Conservation (phyloP, 257 asterid genomes). For the Scutellaria minor region DNA sequence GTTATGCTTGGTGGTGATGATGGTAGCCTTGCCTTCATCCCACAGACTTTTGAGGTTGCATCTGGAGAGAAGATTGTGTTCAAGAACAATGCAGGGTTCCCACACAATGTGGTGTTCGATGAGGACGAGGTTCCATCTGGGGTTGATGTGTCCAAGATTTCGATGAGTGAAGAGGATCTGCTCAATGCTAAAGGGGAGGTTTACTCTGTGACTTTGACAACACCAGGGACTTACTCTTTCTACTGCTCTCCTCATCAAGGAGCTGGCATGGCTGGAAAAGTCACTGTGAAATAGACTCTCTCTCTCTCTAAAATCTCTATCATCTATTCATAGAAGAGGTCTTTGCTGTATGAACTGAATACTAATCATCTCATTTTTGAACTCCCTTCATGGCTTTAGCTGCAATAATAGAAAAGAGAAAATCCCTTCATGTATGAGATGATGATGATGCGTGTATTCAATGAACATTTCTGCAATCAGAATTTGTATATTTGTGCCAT, state of each 20-base stretch:
- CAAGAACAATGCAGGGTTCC: slow-evolving; percentile 85
- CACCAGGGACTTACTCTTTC: slow-evolving; percentile 82
- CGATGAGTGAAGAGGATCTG: slow-evolving; percentile 67
- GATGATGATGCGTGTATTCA: slow-evolving; percentile 17
- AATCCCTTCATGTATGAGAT: slow-evolving; percentile 33
- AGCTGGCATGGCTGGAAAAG: slow-evolving; percentile 84
- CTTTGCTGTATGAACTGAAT: not conserved
- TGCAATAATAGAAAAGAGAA: slow-evolving; percentile 9
- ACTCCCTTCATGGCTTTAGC: not conserved
- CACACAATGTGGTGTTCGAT: slow-evolving; percentile 89
- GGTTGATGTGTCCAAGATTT: slow-evolving; percentile 69
- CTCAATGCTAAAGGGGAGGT: slow-evolving; percentile 75
- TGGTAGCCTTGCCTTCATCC: slow-evolving; percentile 67
- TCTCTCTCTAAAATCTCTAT: no score
- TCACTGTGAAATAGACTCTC: slow-evolving; percentile 61
- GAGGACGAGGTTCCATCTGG: slow-evolving; percentile 84
- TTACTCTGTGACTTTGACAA: slow-evolving; percentile 66
- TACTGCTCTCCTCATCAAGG: slow-evolving; percentile 89
- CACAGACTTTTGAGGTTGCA: slow-evolving; percentile 52
- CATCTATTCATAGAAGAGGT: no score
- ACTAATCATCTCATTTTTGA: slow-evolving; percentile 36
- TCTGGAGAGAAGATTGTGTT: slow-evolving; percentile 80
- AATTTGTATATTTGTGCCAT: not conserved
- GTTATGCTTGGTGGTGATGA: slow-evolving; percentile 62
- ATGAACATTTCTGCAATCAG: slow-evolving; percentile 1